Percentiles rank a stretch among this genome's conserved stretches.
phyloP scores from a whole-genome alignment of 805 yeast genomes.

The Jamesozyma spencerorum region DNA sequence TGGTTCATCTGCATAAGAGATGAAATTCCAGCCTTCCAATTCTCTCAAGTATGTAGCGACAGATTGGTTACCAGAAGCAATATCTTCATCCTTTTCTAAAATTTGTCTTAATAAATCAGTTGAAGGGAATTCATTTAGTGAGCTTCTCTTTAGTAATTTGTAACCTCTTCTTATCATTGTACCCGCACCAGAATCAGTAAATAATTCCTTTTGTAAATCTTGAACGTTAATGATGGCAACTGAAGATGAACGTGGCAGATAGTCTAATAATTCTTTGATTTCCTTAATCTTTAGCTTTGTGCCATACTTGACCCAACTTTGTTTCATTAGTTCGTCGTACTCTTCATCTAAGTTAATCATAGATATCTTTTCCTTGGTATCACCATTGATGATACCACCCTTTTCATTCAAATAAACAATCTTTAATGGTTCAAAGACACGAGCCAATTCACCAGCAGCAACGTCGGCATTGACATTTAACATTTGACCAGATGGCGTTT shows the following conservation, averaged over 20 bases:
- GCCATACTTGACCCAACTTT: conserved; percentile 98
- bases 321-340: conserved; percentile 80
- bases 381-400: conserved; percentile 93
- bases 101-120: conserved; percentile 74
- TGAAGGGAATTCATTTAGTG: conserved; percentile 56
- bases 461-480: conserved; percentile 97
- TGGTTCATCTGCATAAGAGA: conserved; percentile 91
- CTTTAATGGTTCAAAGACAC: conserved; percentile 93
- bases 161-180: conserved; percentile 96
- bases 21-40: conserved; percentile 54
- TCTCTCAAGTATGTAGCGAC: conserved; percentile 75
- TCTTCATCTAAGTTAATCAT: conserved; percentile 93
- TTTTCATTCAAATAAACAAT: conserved; percentile 94
- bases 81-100: conserved; percentile 65
- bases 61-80: conserved; percentile 57
- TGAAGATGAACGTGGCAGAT: conserved; percentile 91
- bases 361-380: conserved; percentile 80
- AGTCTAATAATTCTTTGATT: conserved; percentile 87
- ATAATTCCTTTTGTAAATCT: conserved; percentile 92
- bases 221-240: conserved; percentile 95
- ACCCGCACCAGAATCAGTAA: conserved; percentile 99
- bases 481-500: conserved; percentile 93
- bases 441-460: conserved; percentile 96
- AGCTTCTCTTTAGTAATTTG: conserved; percentile 64
- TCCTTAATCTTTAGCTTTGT: conserved; percentile 95